Base-by-base conservation (phyloP, 2,329 filamentous ascomycete species). In the Thielaviopsis euricoi region DNA sequence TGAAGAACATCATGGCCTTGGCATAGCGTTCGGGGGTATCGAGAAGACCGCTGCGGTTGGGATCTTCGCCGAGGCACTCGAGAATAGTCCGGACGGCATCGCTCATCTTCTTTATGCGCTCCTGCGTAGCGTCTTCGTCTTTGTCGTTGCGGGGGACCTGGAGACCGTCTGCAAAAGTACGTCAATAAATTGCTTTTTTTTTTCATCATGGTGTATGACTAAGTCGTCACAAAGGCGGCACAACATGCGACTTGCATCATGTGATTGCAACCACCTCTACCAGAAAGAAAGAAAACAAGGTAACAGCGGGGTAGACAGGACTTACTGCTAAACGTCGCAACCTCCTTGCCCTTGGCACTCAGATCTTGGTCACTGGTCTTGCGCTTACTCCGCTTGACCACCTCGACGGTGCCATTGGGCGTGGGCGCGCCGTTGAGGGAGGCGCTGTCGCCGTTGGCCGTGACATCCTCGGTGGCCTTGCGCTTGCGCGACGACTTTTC, bases 1-100 rank as follows among this genome's bases (percentile, higher is more conserved):
- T 98, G 71, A 98, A 89, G 75, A 86, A 94, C 62, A 97, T 81
- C 80, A 98, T 83, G 15, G 93, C 93, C 71, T 95, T 93, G 52
- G 93, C 91, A 69, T 97, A 98, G 61, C 93, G 80, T 66, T 86
- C 82, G 0, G 93, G 93, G 0, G 83, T 86, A 48, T 75, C 81
- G 17, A 84, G 72, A 48, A 86, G 71, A 49, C 83, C 82, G 62
- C 83, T 79, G 33, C 83, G 76, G 63, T 82, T 75, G 0, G 82
- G 80, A 63, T 86, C 81, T 69, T 86, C 83, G 63, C 83, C 83
- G 6, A 86, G 72, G 63, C 82, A 86, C 67, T 86, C 83, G 29
- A 86, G 77, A 15, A 86, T 74, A 1, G 82, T 85, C 53, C 79
- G 73, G 25, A 86, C 80, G 43, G 83, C 83, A 52, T 73, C 80